Conservation (phyloP, 257 asterid genomes). For the Penstemon davidsonii region DNA sequence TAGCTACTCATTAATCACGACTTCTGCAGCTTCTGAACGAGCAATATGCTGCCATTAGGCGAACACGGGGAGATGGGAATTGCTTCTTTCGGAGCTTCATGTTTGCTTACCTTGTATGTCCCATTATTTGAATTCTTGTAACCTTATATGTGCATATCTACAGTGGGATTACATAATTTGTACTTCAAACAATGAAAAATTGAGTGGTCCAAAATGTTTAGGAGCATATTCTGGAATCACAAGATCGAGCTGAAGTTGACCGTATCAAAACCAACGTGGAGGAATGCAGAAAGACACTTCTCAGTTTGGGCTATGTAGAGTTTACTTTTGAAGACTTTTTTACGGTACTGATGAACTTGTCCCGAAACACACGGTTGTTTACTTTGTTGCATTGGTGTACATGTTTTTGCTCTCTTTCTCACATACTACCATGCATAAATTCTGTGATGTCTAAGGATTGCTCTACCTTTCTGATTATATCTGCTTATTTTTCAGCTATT, state of each 20-base stretch:
- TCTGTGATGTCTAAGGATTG: no score
- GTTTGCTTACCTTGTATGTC: slow-evolving; percentile 90
- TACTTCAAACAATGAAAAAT: slow-evolving; percentile 30
- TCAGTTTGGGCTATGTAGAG: slow-evolving; percentile 84
- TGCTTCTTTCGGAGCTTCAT: slow-evolving; percentile 64
- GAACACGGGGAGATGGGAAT: slow-evolving; percentile 73
- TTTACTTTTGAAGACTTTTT: slow-evolving; percentile 97
- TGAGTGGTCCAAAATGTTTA: slow-evolving; percentile 20
- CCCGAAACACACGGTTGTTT: no score
- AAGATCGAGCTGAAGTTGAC: slow-evolving; percentile 75
- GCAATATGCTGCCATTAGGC: slow-evolving; percentile 62
- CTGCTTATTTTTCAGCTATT: slow-evolving; percentile 63
- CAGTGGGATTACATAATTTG: background rate
- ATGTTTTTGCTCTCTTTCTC: no score
- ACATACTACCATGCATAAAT: no score
- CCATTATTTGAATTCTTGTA: slow-evolving; percentile 14
- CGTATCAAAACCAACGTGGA: slow-evolving; percentile 66
- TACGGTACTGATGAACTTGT: slow-evolving; percentile 41
- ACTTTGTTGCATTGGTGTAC: no score
- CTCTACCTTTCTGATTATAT: slow-evolving; percentile 22
- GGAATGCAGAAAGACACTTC: slow-evolving; percentile 83
- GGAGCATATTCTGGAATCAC: slow-evolving; percentile 87
- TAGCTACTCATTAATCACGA: slow-evolving; percentile 18
- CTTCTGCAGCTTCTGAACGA: slow-evolving; percentile 61
- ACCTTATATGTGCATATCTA: slow-evolving; percentile 15